These are phyloP conservation scores for Erythrophleum fordii DNA, from an alignment of 306 rosid species.

Conservation along the genomic window DNA sequence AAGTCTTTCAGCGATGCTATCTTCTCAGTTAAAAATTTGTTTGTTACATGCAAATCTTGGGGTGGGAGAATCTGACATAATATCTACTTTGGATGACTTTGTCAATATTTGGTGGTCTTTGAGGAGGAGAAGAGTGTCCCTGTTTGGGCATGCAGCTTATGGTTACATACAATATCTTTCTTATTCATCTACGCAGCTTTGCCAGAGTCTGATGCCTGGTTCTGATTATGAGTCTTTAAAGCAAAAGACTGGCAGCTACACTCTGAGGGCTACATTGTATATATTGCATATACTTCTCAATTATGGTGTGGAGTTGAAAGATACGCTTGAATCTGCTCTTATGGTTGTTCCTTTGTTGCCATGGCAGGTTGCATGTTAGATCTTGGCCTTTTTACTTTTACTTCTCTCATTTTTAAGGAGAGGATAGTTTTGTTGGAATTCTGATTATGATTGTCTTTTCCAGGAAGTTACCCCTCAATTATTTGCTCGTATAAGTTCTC, in stretches of 20 bases:
- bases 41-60: conserved; percentile 60
- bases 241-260: conserved; percentile 80
- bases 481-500: conserved; percentile 90
- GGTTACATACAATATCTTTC: conserved; percentile 84
- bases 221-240: conserved; percentile 62
- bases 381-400: conserved; percentile 28
- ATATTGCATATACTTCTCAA: conserved; percentile 89
- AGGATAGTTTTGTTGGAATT: conserved; percentile 32
- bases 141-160: conserved; percentile 89
- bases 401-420: conserved; percentile 27
- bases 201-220: conserved; percentile 55
- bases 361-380: conserved; percentile 82
- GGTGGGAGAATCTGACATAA: conserved; percentile 53
- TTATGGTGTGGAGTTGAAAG: conserved; percentile 89
- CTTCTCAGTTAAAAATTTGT: conserved; percentile 72
- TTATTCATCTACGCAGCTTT: conserved; percentile 64
- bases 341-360: conserved; percentile 80
- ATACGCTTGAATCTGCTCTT: conserved; percentile 74
- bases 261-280: conserved; percentile 83
- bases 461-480: conserved; percentile 94
- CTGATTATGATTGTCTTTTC: conserved; percentile 40
- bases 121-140: conserved; percentile 88
- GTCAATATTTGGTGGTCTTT: conserved; percentile 84
- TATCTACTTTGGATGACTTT: conserved; percentile 61
- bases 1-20: conserved; percentile 64